Conservation (phyloP, 345 rosid species). For the Draba incana region DNA sequence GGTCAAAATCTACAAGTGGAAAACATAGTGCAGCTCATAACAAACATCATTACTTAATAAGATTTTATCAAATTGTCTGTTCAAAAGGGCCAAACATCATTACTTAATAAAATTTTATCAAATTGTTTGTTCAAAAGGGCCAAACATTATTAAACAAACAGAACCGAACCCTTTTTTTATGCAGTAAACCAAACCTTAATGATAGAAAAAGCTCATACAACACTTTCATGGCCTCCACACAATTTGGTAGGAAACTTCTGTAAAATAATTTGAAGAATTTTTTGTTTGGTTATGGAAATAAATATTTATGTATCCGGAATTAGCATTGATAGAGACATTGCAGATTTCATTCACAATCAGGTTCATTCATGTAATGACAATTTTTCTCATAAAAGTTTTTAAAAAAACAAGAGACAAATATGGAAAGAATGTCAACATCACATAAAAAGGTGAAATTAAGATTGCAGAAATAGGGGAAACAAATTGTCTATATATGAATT, state of each 20-base stretch:
- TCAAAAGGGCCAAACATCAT: too few relatives aligned
- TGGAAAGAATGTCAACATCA: constrained; percentile 15
- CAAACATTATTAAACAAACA: not conserved
- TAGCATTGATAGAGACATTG: constrained; percentile 1
- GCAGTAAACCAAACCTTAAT: constrained; percentile 3
- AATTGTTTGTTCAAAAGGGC: constrained; percentile 3
- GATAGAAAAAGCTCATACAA: constrained; percentile 2
- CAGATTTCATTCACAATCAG: not conserved
- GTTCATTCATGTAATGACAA: constrained; percentile 10
- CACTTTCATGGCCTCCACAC: constrained; percentile 8
- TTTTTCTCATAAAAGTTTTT: not conserved
- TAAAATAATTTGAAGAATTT: not conserved
- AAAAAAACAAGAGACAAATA: not conserved
- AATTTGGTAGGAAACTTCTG: not conserved
- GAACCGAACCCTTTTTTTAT: not conserved
- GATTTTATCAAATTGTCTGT: too few relatives aligned
- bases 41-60: too few relatives aligned
- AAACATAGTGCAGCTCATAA: too few relatives aligned
- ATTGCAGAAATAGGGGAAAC: not conserved
- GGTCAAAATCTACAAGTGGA: not conserved
- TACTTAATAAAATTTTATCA: too few relatives aligned
- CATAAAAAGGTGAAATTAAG: not conserved
- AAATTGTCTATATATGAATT: not conserved
- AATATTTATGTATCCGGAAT: not conserved
- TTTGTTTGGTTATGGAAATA: constrained; percentile 1